A percentile compares a stretch with the other conserved stretches of the same genome.
phyloP scores from a whole-genome alignment of 2,329 filamentous ascomycete genomes.

The Achaetomium macrosporum region DNA sequence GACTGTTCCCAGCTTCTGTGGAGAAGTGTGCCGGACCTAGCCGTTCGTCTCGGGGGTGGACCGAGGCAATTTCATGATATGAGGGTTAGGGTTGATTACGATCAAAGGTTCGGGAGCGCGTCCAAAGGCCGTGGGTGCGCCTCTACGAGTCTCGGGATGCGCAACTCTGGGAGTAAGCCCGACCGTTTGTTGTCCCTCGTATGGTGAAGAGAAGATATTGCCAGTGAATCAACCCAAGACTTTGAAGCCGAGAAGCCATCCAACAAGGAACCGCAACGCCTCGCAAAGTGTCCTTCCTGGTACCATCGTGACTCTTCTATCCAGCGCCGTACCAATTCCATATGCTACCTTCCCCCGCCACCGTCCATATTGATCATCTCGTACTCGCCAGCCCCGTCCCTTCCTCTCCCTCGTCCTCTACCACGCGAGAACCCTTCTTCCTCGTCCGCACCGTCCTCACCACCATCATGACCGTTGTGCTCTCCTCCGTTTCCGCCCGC shows the following conservation, averaged over 20 bases:
- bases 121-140: too few relatives aligned
- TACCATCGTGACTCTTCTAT: background rate
- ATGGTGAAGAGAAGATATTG: too few relatives aligned
- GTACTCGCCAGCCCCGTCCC: conserved; percentile 55
- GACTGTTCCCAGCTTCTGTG: too few relatives aligned
- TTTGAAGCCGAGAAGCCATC: background rate
- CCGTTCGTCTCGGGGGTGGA: background rate
- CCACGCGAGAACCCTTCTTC: conserved; percentile 48
- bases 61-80: background rate
- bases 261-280: conserved; percentile 1
- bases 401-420: conserved; percentile 45
- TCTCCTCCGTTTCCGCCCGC: conserved; percentile 27
- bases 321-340: background rate
- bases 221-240: background rate
- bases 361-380: conserved; percentile 55
- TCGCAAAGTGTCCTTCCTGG: background rate
- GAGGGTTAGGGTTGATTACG: conserved; percentile 14
- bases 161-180: background rate
- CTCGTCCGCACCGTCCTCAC: conserved; percentile 34
- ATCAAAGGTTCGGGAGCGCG: background rate
- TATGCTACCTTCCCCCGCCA: background rate
- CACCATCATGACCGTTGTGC: conserved; percentile 16
- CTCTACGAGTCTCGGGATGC: background rate
- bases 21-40: background rate
- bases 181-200: background rate